Evolutionary conservation across 2,329 filamentous ascomycete genomes (phyloP), one percentile per base, ranked within the genome.

Genomic region (Epichloe glyceriae): DNA sequence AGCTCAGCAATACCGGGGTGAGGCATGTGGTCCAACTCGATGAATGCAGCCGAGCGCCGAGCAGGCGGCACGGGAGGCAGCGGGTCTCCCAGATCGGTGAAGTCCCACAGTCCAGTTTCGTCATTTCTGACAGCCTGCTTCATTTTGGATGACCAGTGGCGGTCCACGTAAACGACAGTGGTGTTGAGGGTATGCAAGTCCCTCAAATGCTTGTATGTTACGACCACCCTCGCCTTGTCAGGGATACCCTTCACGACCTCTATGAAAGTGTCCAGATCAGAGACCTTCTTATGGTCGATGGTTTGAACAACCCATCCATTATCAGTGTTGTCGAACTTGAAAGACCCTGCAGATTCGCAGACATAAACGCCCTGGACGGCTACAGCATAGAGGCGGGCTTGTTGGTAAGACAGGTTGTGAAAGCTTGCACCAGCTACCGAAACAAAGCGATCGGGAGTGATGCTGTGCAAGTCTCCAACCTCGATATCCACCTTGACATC

Each of bases 101-200:
- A 97, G 67, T 98, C 93, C 94, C 93, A 98, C 8, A 96, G 71
- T 5, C 93, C 94, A 1, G 87, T 87, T 54, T 75, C 71, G 62
- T 98, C 93, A 66, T 98, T 98, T 51, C 93, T 83, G 49, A 91
- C 80, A 4, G 91, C 90, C 60, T 96, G 72, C 61, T 89, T 85
- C 86, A 98, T 97, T 72, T 94, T 94, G 52, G 84, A 83, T 47
- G 88, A 85, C 93, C 93, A 98, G 68, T 98, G 93, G 42, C 93
- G 82, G 66, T 98, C 93, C 50, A 98, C 80, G 57, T 93, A 85
- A 56, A 96, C 79, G 63, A 98, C 91, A 52, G 85, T 87, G 1
- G 93, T 98, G 66, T 95, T 90, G 50, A 94, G 78, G 0, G 91
- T 96, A 67, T 98, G 93, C 52, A 98, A 74, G 64, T 98, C 94